These are phyloP conservation scores for Chernovozyma aurita DNA, from an alignment of 1,139 yeast species.

Conservation along the genomic window DNA sequence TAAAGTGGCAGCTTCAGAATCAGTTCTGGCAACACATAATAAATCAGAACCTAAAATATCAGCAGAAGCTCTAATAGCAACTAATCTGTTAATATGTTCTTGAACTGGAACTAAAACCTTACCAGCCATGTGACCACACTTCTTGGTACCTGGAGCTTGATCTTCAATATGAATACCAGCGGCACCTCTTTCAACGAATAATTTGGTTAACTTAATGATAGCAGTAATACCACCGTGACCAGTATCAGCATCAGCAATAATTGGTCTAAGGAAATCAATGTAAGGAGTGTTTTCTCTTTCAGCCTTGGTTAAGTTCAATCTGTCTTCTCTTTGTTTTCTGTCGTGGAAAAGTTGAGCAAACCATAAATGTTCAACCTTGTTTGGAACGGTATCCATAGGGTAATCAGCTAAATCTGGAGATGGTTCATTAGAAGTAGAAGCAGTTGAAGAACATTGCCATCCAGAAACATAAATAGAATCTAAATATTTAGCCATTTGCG, in stretches of 20 bases:
- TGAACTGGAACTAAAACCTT: conserved; percentile 96
- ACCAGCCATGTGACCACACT: conserved; percentile 99
- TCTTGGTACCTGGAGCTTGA: conserved; percentile 98
- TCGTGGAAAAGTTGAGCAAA: conserved; percentile 97
- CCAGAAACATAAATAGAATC: conserved; percentile 94
- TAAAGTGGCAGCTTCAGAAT: conserved; percentile 94
- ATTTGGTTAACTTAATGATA: conserved; percentile 88
- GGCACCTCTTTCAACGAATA: conserved; percentile 97
- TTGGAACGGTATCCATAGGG: conserved; percentile 98
- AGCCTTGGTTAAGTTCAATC: conserved; percentile 54
- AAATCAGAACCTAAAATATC: conserved; percentile 88
- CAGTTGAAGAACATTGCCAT: conserved; percentile 98
- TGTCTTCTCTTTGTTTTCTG: conserved; percentile 89
- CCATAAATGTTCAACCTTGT: conserved; percentile 95
- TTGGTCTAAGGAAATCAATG: conserved; percentile 87
- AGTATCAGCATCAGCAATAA: conserved; percentile 96
- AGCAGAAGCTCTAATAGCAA: conserved; percentile 93
- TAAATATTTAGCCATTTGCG: conserved; percentile 94
- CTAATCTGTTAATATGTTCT: conserved; percentile 91
- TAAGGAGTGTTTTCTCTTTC: conserved; percentile 62
- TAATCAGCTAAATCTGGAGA: conserved; percentile 98
- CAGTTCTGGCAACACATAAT: conserved; percentile 90
- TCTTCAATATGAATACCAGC: conserved; percentile 99
- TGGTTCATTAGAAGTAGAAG: conserved; percentile 95
- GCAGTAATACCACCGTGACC: conserved; percentile 99